These are phyloP conservation scores for Thelephora aurantiotincta DNA, from an alignment of 768 basidiomycete genomes.

Conservation along the genomic window DNA sequence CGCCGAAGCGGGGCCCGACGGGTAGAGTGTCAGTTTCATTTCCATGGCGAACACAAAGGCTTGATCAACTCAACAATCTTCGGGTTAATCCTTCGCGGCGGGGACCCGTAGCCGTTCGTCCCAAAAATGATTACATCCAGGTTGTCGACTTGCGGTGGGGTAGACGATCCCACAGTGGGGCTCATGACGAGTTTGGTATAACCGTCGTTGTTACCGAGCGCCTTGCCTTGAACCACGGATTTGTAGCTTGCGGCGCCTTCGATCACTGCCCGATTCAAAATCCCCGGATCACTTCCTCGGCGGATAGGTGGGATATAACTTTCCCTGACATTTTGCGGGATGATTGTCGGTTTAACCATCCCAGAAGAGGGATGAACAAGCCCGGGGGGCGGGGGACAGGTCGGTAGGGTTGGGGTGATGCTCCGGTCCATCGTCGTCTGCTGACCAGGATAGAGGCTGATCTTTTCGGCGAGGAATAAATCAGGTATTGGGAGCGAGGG, in stretches of 20 bases:
- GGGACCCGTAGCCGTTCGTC: background rate
- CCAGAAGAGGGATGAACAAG: background rate
- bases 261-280: background rate
- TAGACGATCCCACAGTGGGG: too few relatives aligned
- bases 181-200: too few relatives aligned
- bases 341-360: background rate
- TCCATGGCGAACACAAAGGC: too few relatives aligned
- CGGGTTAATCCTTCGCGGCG: constrained; percentile 24
- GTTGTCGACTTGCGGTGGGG: too few relatives aligned
- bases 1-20: constrained; percentile 3
- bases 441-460: background rate
- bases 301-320: background rate
- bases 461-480: constrained; percentile 41
- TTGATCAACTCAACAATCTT: constrained; percentile 11
- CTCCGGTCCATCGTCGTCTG: background rate
- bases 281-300: background rate
- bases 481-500: constrained; percentile 39
- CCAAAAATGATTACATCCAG: background rate
- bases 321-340: background rate
- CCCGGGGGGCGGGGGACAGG: background rate
- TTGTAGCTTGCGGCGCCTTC: background rate
- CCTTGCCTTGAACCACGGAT: too few relatives aligned
- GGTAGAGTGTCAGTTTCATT: too few relatives aligned
- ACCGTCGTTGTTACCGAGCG: too few relatives aligned
- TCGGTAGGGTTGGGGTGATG: background rate